Evolutionary conservation across 2,329 filamentous ascomycete genomes (phyloP).

Genomic region (Apiospora pterosperma): DNA sequence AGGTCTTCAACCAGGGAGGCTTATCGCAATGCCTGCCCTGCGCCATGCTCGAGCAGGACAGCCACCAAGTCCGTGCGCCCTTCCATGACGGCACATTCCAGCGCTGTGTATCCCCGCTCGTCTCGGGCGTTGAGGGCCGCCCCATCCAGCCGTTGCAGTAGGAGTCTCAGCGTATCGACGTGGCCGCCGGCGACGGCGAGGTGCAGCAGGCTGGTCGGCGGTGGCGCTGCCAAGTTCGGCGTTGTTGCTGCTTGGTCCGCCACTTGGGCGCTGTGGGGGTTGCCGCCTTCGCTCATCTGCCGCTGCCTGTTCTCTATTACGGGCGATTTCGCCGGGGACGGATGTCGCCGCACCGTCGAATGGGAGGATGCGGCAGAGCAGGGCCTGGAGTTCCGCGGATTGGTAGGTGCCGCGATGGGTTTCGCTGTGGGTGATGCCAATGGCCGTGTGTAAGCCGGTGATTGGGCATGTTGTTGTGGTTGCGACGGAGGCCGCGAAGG

Average conservation of each 20-base stretch:
- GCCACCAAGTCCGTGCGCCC: constrained; percentile 30
- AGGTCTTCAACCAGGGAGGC: background rate
- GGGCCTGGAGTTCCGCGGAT: background rate
- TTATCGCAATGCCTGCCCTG: constrained; percentile 7
- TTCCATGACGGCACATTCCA: constrained; percentile 27
- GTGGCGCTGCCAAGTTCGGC: constrained; percentile 8
- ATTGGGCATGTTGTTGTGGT: background rate
- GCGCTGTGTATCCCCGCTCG: constrained; percentile 26
- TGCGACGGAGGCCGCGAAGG: background rate
- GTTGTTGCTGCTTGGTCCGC: background rate
- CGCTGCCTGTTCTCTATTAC: background rate
- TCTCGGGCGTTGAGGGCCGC: constrained; percentile 27
- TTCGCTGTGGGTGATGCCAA: background rate
- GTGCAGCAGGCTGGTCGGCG: constrained; percentile 18
- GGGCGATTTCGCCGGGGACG: background rate
- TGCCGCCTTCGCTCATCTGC: constrained; percentile 4
- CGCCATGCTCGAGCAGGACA: constrained; percentile 27
- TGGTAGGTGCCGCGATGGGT: background rate
- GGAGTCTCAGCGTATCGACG: constrained; percentile 24
- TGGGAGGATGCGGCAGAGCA: background rate
- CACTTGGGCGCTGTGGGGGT: constrained; percentile 11
- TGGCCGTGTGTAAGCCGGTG: background rate
- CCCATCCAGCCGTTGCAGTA: constrained; percentile 23
- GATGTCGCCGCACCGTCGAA: background rate
- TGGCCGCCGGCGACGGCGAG: constrained; percentile 28